These are phyloP conservation scores for Amylocarpus encephaloides DNA, from an alignment of 2,329 filamentous ascomycete genomes.

Conservation along the genomic window DNA sequence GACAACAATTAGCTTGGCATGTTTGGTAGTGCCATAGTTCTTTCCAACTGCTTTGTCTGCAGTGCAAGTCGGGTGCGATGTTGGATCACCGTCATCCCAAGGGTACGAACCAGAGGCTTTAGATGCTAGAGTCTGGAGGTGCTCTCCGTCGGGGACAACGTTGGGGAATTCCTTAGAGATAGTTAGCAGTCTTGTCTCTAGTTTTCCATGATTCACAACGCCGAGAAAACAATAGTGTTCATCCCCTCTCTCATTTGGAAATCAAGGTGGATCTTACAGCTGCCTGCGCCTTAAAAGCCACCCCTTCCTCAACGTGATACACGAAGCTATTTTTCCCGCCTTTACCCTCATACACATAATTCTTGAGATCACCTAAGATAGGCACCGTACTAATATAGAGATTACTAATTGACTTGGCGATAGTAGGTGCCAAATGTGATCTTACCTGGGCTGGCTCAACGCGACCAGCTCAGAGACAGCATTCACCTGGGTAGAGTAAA, in stretches of 20 bases:
- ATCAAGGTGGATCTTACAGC: neutral
- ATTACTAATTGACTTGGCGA: no score
- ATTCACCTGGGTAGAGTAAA: no score
- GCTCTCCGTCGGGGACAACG: neutral
- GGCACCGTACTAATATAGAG: neutral
- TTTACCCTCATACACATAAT: conserved; percentile 1
- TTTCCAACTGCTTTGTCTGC: conserved; percentile 2
- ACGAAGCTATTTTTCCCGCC: neutral
- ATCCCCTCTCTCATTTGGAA: neutral
- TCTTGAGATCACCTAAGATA: neutral
- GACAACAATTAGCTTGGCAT: conserved; percentile 1
- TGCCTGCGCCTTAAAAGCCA: neutral
- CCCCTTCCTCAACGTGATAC: neutral
- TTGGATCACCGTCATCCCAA: neutral
- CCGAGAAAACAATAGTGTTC: no score
- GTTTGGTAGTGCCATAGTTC: neutral
- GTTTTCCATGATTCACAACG: no score
- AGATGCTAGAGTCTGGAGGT: neutral
- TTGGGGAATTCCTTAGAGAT: neutral
- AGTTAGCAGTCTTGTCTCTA: no score
- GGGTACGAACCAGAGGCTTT: neutral
- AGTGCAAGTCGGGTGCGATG: neutral
- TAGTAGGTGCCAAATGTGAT: no score
- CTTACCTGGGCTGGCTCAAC: no score
- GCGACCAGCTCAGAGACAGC: no score